phyloP scores from a whole-genome alignment of 371 early-diverging fungal genomes.

The Mortierella sp. region DNA sequence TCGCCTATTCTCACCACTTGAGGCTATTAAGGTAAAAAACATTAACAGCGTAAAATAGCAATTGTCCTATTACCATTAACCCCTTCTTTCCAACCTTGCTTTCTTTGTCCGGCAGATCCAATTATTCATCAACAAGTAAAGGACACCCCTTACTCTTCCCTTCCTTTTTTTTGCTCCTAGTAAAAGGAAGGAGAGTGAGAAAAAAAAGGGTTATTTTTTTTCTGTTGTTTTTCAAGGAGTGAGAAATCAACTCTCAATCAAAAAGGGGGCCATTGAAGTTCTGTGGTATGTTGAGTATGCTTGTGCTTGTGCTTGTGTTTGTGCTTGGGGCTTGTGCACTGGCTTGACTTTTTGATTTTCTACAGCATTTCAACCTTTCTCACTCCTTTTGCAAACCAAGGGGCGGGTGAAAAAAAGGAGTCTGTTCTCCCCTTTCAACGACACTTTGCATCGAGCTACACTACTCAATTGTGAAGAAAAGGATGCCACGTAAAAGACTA shows the following conservation, averaged over 20 bases:
- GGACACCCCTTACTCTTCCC: neutral
- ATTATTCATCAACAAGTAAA: neutral
- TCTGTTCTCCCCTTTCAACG: neutral
- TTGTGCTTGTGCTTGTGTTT: too few relatives aligned
- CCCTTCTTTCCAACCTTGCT: neutral
- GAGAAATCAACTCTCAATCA: neutral
- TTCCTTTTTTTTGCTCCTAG: neutral
- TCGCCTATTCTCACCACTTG: neutral
- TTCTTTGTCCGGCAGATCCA: neutral
- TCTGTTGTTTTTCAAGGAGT: neutral
- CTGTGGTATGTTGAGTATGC: neutral
- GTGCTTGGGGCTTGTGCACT: neutral
- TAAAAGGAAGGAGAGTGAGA: neutral
- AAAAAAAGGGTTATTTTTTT: neutral
- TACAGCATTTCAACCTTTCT: slow-evolving; percentile 6
- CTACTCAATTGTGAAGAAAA: too few relatives aligned
- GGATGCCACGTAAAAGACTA: neutral
- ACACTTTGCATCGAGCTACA: neutral
- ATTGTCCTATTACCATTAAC: neutral
- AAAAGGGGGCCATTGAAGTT: neutral
- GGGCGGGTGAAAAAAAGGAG: neutral
- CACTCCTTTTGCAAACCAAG: slow-evolving; percentile 7
- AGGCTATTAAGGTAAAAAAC: neutral
- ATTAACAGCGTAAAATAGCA: neutral
- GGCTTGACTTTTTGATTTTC: slow-evolving; percentile 13